phyloP scores from a whole-genome alignment of 352 stramenopile species.

The Globisporangium viniferum region DNA sequence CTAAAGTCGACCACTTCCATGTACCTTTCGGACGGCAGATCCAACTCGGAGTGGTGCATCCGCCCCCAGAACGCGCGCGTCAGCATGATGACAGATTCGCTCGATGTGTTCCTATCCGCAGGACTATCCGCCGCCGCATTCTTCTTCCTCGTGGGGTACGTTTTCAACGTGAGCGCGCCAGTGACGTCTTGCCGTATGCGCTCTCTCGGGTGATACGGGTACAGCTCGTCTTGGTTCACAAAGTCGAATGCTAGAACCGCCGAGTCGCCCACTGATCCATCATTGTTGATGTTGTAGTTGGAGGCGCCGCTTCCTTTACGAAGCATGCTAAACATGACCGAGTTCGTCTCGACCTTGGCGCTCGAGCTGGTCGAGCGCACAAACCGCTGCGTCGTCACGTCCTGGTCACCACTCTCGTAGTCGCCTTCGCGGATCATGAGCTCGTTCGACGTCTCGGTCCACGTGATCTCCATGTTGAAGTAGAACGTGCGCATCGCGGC shows the following conservation, averaged over 20 bases:
- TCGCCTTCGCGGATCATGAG: constrained; percentile 41
- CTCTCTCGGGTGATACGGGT: constrained; percentile 2
- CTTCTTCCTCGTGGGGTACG: constrained; percentile 1
- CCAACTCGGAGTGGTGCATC: background rate
- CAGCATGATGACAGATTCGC: background rate
- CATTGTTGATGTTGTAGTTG: no score
- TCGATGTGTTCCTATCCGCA: background rate
- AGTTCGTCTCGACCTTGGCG: constrained; percentile 38
- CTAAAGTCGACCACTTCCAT: background rate
- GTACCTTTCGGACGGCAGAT: background rate
- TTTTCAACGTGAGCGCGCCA: background rate
- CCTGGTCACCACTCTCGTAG: constrained; percentile 6
- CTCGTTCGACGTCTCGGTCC: constrained; percentile 22
- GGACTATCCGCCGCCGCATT: background rate
- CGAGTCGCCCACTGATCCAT: background rate
- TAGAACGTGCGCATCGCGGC: constrained; percentile 4
- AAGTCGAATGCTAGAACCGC: background rate
- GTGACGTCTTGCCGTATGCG: constrained; percentile 9
- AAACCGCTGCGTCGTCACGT: constrained; percentile 1
- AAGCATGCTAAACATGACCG: constrained; percentile 26
- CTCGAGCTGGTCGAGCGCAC: background rate
- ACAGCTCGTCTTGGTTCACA: constrained; percentile 9
- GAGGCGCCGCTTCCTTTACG: background rate
- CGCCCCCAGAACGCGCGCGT: constrained; percentile 4
- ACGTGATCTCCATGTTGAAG: constrained; percentile 20